Percentiles rank a stretch among this genome's conserved stretches.
Evolutionary conservation across 2,329 filamentous ascomycete species (phyloP).

Genomic region (Pseudopyricularia cyperi): DNA sequence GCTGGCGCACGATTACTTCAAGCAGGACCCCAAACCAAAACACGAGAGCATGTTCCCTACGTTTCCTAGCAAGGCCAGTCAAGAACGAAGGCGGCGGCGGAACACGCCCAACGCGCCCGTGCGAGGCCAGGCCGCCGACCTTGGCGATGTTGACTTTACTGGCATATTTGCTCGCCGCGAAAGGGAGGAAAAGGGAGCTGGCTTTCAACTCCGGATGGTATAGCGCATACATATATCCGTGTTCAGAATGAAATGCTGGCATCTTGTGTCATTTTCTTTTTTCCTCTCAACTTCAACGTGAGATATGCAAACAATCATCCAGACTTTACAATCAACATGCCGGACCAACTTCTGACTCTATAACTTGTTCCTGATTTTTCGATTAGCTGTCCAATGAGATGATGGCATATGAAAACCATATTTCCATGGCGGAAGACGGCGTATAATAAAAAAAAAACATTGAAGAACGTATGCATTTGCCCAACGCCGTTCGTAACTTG

Average conservation of each 20-base stretch:
- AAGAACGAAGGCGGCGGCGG: conserved; percentile 63
- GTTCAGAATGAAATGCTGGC: background rate
- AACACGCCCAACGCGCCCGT: conserved; percentile 75
- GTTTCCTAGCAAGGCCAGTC: conserved; percentile 87
- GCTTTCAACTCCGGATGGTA: conserved; percentile 50
- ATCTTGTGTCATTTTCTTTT: background rate
- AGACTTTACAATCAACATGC: background rate
- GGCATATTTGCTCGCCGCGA: conserved; percentile 58
- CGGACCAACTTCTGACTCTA: background rate
- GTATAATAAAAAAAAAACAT: background rate
- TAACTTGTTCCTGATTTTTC: background rate
- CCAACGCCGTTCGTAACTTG: background rate
- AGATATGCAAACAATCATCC: background rate
- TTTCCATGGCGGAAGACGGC: background rate
- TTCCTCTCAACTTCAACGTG: background rate
- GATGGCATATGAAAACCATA: background rate
- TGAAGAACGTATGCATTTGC: background rate
- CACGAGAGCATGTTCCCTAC: conserved; percentile 89
- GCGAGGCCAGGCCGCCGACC: conserved; percentile 52
- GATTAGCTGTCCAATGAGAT: background rate
- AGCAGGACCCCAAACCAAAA: conserved; percentile 81
- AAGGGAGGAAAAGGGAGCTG: conserved; percentile 50
- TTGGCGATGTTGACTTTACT: conserved; percentile 50
- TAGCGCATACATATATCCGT: background rate
- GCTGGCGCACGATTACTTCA: conserved; percentile 72